These are phyloP conservation scores for Yarrowia divulgata DNA, from an alignment of 805 yeast species.

Conservation along the genomic window DNA sequence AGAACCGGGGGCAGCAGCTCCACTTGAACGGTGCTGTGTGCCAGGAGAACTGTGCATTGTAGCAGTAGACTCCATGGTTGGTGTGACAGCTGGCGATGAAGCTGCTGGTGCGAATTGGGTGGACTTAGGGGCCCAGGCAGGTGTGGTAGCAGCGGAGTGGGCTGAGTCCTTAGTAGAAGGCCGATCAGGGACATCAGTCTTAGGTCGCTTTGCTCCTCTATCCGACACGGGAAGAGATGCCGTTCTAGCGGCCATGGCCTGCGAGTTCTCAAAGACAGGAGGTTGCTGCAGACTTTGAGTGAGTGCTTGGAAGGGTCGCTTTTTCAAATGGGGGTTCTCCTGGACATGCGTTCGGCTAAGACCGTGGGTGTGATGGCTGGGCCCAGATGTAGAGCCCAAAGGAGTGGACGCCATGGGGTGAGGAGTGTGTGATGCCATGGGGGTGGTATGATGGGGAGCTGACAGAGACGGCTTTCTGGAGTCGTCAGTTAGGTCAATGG, in stretches of 20 bases:
- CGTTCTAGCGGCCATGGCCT: constrained; percentile 3
- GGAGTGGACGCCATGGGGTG: constrained; percentile 1
- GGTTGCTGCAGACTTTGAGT: constrained; percentile 32
- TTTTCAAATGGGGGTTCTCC: constrained; percentile 3
- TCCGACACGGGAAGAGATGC: constrained; percentile 16
- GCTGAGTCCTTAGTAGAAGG: not conserved
- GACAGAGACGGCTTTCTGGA: not conserved
- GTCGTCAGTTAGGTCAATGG: constrained; percentile 5
- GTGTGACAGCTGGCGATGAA: constrained; percentile 1
- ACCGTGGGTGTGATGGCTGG: not conserved
- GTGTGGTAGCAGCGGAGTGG: not conserved
- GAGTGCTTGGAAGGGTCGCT: constrained; percentile 28
- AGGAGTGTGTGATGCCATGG: not conserved
- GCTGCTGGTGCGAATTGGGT: not conserved
- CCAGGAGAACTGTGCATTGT: constrained; percentile 27
- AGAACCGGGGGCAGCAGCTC: not conserved
- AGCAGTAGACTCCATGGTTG: constrained; percentile 22
- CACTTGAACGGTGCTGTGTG: not conserved
- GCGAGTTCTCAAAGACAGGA: constrained; percentile 1
- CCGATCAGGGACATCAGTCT: not conserved
- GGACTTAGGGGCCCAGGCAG: not conserved
- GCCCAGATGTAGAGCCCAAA: not conserved
- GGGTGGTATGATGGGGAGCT: not conserved
- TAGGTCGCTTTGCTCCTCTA: constrained; percentile 3
- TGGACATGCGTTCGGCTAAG: constrained; percentile 13